Evolutionary conservation across 371 early-diverging fungal genomes (phyloP).

Genomic region (Mycotypha africana): DNA sequence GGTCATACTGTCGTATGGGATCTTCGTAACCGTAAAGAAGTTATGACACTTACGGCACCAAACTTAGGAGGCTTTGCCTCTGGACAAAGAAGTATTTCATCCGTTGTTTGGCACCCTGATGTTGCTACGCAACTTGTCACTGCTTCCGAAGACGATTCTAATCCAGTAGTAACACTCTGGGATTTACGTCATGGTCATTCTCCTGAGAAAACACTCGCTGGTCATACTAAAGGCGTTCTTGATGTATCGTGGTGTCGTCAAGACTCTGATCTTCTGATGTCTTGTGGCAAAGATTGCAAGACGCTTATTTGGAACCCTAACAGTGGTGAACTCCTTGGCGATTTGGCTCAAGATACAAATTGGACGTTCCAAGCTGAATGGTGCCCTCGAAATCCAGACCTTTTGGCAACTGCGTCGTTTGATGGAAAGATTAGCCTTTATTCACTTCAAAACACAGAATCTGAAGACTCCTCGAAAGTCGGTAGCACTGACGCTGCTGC

Average conservation of each 20-base stretch:
- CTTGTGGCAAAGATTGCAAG: conserved; percentile 90
- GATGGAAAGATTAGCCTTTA: conserved; percentile 83
- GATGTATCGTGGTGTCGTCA: conserved; percentile 90
- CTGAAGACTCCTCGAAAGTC: conserved; percentile 26
- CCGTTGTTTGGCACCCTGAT: conserved; percentile 94
- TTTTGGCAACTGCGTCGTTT: conserved; percentile 82
- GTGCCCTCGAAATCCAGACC: conserved; percentile 89
- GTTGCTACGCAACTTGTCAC: conserved; percentile 27
- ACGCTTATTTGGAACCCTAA: conserved; percentile 88
- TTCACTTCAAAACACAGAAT: conserved; percentile 66
- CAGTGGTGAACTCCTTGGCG: conserved; percentile 67
- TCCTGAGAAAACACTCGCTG: conserved; percentile 72
- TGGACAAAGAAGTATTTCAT: conserved; percentile 69
- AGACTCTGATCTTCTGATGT: conserved; percentile 84
- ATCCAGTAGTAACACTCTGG: conserved; percentile 85
- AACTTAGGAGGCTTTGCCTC: conserved; percentile 44
- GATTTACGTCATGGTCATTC: conserved; percentile 91
- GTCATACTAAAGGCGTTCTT: conserved; percentile 86
- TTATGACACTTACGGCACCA: conserved; percentile 70
- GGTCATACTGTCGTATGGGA: conserved; percentile 96
- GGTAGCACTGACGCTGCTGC: conserved; percentile 16
- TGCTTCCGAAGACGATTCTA: conserved; percentile 85
- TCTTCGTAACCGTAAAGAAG: conserved; percentile 81
- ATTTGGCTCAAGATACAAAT: conserved; percentile 73
- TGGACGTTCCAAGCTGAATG: conserved; percentile 94